Percentiles rank a stretch among this genome's conserved stretches.
These are phyloP conservation scores for Sarocladium kiliense DNA, from an alignment of 2,329 filamentous ascomycete species.

Conservation along the genomic window DNA sequence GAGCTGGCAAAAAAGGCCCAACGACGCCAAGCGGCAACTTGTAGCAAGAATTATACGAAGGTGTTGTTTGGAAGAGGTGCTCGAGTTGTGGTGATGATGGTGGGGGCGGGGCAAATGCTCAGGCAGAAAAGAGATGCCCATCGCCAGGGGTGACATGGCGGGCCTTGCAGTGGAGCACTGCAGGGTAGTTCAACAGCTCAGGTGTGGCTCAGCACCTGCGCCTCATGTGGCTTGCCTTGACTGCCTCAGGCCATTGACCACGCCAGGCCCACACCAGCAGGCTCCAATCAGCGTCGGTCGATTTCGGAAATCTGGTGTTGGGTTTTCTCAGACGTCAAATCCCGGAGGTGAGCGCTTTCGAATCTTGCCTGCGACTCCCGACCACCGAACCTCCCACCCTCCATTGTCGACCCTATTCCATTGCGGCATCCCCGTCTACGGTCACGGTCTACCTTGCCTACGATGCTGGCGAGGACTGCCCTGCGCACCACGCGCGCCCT, in stretches of 20 bases:
- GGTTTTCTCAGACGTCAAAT: slow-evolving; percentile 32
- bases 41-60: not conserved
- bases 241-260: slow-evolving; percentile 25
- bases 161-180: not conserved
- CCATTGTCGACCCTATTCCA: slow-evolving; percentile 29
- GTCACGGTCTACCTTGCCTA: slow-evolving; percentile 43
- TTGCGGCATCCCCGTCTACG: slow-evolving; percentile 28
- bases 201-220: not conserved
- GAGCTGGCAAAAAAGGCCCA: slow-evolving; percentile 39
- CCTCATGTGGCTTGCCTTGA: slow-evolving; percentile 18
- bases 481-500: slow-evolving; percentile 84
- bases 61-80: not conserved
- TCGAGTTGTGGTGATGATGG: slow-evolving; percentile 14
- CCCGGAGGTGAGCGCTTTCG: slow-evolving; percentile 20
- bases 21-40: not conserved
- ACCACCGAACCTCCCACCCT: slow-evolving; percentile 30
- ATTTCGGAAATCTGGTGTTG: slow-evolving; percentile 33
- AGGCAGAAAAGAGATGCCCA: slow-evolving; percentile 4
- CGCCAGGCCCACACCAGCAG: slow-evolving; percentile 2
- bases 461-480: slow-evolving; percentile 90
- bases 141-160: slow-evolving; percentile 2
- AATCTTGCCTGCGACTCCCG: slow-evolving; percentile 32
- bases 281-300: slow-evolving; percentile 33
- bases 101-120: slow-evolving; percentile 23
- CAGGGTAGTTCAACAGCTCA: not conserved